Base-by-base conservation (phyloP, 352 stramenopile species). In the Halophytophthora polymorphica region DNA sequence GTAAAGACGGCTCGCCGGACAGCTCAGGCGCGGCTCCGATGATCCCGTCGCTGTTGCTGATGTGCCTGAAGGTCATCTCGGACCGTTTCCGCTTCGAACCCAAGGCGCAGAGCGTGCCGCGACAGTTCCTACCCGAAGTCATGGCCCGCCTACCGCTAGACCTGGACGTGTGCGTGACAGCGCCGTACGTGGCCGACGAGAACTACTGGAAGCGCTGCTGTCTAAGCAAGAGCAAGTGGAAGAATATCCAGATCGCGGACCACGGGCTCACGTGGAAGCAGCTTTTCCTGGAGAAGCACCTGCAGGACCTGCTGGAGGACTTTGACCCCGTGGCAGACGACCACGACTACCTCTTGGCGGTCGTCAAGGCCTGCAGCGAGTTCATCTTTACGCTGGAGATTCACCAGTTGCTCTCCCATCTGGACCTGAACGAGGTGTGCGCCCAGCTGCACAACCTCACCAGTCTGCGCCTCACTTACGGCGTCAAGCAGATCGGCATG, bases 191-290 rank as follows among this genome's bases (percentile, higher is more conserved):
- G 35, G 89, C 81, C 38, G 88, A 97, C 57, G 91, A 98, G 58
- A 95, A 90, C 63, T 98, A 97, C 68, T 98, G 92, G 92, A 97
- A 98, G 58, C 74, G 83, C 10, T 86, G 85, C 50, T 96, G 85
- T 53, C 63, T 95, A 38, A 78, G 71, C 53, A 80, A 87, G 38
- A 75, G 65, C n/a, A 70, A 71, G 29, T 98, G 90, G 91, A 87
- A 92, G 49, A 96, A 97, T 53, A 80, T 94, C 42, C 72, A 93
- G 56, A 95, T 98, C 50, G 48, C 61, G 1, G 83, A 96, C 33
- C 93, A 98, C 51, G 89, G 89, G 29, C 68, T 97, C 42, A 96
- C 82, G 17, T 98, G 91, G 93, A 98, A 97, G 71, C 91, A 98
- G 59, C 74, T 97, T 23, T 97, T 89, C 57, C 73, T 97, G 35